Base-by-base conservation (phyloP, 2,329 filamentous ascomycete species). In the Dissoconium aciculare region DNA sequence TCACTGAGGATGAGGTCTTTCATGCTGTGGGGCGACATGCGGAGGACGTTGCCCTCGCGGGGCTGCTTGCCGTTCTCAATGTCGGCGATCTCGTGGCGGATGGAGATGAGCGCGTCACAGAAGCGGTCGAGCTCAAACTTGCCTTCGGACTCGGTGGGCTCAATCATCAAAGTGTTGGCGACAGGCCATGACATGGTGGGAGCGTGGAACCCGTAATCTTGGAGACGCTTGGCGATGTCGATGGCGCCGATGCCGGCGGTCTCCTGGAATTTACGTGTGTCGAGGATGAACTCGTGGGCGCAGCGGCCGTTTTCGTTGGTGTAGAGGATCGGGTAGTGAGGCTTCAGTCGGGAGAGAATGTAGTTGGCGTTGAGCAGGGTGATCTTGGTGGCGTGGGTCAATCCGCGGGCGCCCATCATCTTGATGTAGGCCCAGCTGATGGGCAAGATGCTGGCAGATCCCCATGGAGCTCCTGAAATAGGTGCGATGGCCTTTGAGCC, bases 171-270 rank as follows among this genome's bases (percentile, higher is more conserved):
- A 1, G 87, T 94, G 59, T 91, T 91, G 31, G 82, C 71, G 2
- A 95, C 84, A 2, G 87, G 87, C 81, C 82, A 94, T 53, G 76
- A 84, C 87, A 95, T 94, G 31, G 87, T 95, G 0, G 87, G 87
- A 1, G 85, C 81, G 57, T 95, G 87, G 71, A 95, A 95, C 25
- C 87, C 87, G 53, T 92, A 95, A 54, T 95, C 87, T 58, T 94
- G 85, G 12, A 95, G 72, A 40, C 87, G 81, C 67, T 95, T 95
- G 50, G 87, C 87, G 42, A 95, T 79, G 51, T 95, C 87, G 45
- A 93, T 89, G 16, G 79, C 87, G 59, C 94, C 85, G 45, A 95
- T 63, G 15, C 82, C 83, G 5, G 78, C 73, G 1, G 74, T 72
- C 32, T 85, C 78, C 52, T 82, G 80, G 66, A 94, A 93, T 14